phyloP scores from a whole-genome alignment of 352 stramenopile genomes.

The Phytophthora syringae region DNA sequence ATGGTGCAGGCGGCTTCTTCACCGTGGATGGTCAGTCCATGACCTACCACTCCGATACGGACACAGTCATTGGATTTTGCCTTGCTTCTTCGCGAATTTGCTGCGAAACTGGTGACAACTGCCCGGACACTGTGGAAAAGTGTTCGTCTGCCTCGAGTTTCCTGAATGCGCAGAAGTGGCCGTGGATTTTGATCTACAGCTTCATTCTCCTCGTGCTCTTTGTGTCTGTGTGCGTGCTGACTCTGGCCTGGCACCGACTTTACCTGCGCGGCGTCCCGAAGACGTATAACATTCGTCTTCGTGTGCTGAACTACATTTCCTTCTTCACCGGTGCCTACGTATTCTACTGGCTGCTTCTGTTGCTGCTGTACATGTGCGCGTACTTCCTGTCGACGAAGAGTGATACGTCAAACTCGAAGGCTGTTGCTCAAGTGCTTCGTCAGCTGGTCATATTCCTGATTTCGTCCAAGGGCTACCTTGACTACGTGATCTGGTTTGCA shows the following conservation, averaged over 20 bases:
- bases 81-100: conserved; percentile 84
- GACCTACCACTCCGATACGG: conserved; percentile 71
- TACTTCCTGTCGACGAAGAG: conserved; percentile 87
- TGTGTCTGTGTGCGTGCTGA: conserved; percentile 84
- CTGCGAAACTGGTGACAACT: conserved; percentile 60
- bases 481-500: conserved; percentile 92
- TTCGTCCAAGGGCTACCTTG: conserved; percentile 82
- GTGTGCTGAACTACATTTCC: conserved; percentile 90
- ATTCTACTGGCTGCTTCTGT: conserved; percentile 89
- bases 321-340: conserved; percentile 90
- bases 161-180: conserved; percentile 83
- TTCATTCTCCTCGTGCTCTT: conserved; percentile 88
- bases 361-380: conserved; percentile 91
- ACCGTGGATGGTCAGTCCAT: conserved; percentile 84
- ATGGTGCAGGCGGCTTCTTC: conserved; percentile 83
- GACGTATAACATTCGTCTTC: conserved; percentile 90
- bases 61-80: conserved; percentile 83
- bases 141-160: conserved; percentile 70
- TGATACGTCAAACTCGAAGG: conserved; percentile 56
- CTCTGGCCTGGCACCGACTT: conserved; percentile 83
- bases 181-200: conserved; percentile 89
- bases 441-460: conserved; percentile 88
- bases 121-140: conserved; percentile 38
- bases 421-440: conserved; percentile 76
- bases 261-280: conserved; percentile 87